These are phyloP conservation scores for Cercophora sp. DNA, from an alignment of 495 filamentous ascomycete genomes.

Conservation along the genomic window DNA sequence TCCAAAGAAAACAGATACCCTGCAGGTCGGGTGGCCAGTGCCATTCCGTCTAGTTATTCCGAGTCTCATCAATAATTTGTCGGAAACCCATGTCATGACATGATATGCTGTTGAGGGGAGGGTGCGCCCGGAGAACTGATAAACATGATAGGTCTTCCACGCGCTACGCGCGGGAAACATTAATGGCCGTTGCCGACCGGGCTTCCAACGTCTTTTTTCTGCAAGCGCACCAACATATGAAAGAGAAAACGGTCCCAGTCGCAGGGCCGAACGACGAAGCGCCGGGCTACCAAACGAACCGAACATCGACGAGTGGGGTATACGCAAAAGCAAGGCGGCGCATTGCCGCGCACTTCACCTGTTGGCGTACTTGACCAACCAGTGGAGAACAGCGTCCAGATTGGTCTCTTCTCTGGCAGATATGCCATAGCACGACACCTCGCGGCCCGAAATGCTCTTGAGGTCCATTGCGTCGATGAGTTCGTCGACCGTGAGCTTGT, in stretches of 20 bases:
- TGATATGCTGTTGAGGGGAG: constrained; percentile 4
- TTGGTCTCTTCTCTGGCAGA: constrained; percentile 98
- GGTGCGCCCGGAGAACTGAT: constrained; percentile 17
- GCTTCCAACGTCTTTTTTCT: constrained; percentile 37
- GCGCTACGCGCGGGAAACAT: constrained; percentile 32
- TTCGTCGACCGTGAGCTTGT: constrained; percentile 88
- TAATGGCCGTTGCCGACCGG: constrained; percentile 46
- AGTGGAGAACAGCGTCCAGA: constrained; percentile 92
- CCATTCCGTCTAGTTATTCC: constrained; percentile 7
- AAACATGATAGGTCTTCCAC: constrained; percentile 13
- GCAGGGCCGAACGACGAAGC: constrained; percentile 6
- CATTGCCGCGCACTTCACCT: constrained; percentile 32
- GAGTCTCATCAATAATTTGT: too few species aligned
- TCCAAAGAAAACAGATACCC: constrained; percentile 1
- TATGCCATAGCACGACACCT: constrained; percentile 98
- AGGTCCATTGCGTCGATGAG: constrained; percentile 90
- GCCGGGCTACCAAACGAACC: constrained; percentile 16
- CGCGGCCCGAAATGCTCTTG: constrained; percentile 81
- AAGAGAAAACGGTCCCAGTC: constrained; percentile 4
- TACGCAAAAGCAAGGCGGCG: constrained; percentile 16
- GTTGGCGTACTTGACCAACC: constrained; percentile 86
- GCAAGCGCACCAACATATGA: constrained; percentile 9
- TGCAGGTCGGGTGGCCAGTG: constrained; percentile 8
- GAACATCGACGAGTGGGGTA: constrained; percentile 15
- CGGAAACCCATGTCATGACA: constrained; percentile 1